phyloP scores from a whole-genome alignment of 2,329 filamentous ascomycete species.

The Seiridium cupressi region DNA sequence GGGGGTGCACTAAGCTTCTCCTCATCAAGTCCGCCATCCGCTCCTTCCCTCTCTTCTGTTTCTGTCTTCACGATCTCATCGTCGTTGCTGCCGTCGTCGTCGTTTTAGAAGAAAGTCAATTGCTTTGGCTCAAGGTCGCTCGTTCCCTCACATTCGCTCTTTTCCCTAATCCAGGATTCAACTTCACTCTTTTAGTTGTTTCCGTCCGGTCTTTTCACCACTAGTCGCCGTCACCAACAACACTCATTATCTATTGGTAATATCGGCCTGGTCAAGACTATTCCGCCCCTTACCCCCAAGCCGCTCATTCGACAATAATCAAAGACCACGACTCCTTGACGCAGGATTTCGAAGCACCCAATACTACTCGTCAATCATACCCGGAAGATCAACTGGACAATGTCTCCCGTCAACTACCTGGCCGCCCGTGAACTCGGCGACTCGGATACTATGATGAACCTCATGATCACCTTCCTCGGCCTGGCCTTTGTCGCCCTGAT shows the following conservation, averaged over 20 bases:
- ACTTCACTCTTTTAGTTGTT: slow-evolving; percentile 46
- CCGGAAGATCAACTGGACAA: slow-evolving; percentile 15
- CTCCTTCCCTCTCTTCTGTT: slow-evolving; percentile 21
- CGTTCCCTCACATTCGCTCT: slow-evolving; percentile 36
- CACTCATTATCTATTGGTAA: slow-evolving; percentile 23
- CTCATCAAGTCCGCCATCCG: neutral
- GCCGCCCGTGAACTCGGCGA: slow-evolving; percentile 36
- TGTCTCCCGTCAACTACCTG: slow-evolving; percentile 37
- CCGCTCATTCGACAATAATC: slow-evolving; percentile 5
- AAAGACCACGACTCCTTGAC: slow-evolving; percentile 17
- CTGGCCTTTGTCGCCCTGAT: slow-evolving; percentile 72
- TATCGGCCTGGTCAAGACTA: slow-evolving; percentile 27
- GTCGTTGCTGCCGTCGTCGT: slow-evolving; percentile 30
- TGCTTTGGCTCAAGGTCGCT: slow-evolving; percentile 25
- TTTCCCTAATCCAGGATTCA: slow-evolving; percentile 33
- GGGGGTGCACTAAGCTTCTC: neutral
- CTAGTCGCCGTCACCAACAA: slow-evolving; percentile 14
- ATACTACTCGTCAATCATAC: neutral
- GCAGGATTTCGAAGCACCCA: slow-evolving; percentile 13
- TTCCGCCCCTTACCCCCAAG: slow-evolving; percentile 23
- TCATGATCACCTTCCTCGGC: slow-evolving; percentile 76
- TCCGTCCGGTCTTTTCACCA: slow-evolving; percentile 43
- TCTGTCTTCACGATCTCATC: slow-evolving; percentile 32
- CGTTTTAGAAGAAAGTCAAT: slow-evolving; percentile 22
- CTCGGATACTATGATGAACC: slow-evolving; percentile 65